Percentiles rank a stretch among this genome's conserved stretches.
These are phyloP conservation scores for Candida nonsorbophila DNA, from an alignment of 805 yeast species.

Conservation along the genomic window DNA sequence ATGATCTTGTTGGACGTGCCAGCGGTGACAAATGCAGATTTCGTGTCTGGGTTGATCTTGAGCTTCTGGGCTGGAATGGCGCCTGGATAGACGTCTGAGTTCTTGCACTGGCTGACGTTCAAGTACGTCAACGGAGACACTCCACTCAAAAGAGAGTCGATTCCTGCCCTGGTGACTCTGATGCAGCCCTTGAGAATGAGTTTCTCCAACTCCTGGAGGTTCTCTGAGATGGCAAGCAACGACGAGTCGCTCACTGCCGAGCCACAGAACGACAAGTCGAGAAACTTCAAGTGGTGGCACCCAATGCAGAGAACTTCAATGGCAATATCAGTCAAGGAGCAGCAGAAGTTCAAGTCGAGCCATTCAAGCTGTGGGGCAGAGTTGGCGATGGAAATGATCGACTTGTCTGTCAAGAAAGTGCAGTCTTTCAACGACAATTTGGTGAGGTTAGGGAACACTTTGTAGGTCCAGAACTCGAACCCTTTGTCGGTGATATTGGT, in stretches of 20 bases:
- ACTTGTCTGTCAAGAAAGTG: constrained; percentile 63
- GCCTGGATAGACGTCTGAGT: constrained; percentile 60
- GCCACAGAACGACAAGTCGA: constrained; percentile 72
- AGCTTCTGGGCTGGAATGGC: constrained; percentile 53
- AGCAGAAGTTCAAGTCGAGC: constrained; percentile 67
- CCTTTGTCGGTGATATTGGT: constrained; percentile 76
- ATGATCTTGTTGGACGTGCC: constrained; percentile 50
- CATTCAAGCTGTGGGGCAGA: constrained; percentile 54
- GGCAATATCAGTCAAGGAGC: constrained; percentile 66
- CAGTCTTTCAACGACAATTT: constrained; percentile 62
- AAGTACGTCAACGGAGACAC: constrained; percentile 46
- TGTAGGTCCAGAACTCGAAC: constrained; percentile 58
- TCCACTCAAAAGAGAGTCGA: constrained; percentile 59
- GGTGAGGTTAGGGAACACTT: constrained; percentile 48
- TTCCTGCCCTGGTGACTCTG: constrained; percentile 72
- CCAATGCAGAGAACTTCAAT: constrained; percentile 63
- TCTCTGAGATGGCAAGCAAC: constrained; percentile 52
- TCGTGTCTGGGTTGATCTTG: constrained; percentile 44
- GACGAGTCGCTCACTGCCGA: constrained; percentile 75
- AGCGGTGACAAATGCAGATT: constrained; percentile 54
- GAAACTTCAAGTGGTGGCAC: constrained; percentile 47
- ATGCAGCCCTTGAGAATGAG: constrained; percentile 64
- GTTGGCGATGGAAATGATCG: constrained; percentile 56
- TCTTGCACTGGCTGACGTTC: constrained; percentile 68
- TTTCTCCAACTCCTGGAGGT: constrained; percentile 43